Evolutionary conservation across 1,284 basidiomycete genomes (phyloP).

Genomic region (Blastosporella zonata): DNA sequence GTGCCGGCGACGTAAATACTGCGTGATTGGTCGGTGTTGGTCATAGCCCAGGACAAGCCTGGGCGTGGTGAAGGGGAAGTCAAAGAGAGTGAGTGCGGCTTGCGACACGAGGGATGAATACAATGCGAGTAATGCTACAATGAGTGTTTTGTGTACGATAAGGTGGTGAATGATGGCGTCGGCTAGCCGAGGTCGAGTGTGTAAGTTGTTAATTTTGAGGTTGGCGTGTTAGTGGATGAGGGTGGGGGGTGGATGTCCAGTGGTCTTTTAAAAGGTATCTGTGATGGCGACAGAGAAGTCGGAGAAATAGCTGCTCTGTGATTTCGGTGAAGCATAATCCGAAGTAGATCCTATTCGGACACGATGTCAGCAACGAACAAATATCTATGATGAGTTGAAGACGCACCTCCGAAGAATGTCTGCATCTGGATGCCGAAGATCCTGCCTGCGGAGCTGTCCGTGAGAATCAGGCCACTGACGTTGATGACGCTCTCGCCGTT

Average conservation of each 20-base stretch:
- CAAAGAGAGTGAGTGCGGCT: not conserved
- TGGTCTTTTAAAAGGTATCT: constrained; percentile 36
- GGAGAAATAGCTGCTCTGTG: constrained; percentile 58
- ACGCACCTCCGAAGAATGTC: constrained; percentile 64
- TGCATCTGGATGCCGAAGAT: constrained; percentile 64
- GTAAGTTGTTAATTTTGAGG: not conserved
- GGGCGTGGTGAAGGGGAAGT: not conserved
- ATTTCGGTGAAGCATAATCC: constrained; percentile 52
- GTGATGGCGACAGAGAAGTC: constrained; percentile 64
- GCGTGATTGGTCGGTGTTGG: constrained; percentile 16
- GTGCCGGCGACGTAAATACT: constrained; percentile 20
- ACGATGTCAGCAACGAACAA: constrained; percentile 4
- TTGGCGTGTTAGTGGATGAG: not conserved
- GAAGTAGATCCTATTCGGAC: constrained; percentile 35
- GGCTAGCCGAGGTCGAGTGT: constrained; percentile 7
- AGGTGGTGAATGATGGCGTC: constrained; percentile 13
- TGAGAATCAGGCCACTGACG: constrained; percentile 47
- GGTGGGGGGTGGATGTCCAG: not conserved
- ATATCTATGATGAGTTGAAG: not conserved
- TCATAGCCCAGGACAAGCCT: constrained; percentile 7
- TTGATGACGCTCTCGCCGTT: constrained; percentile 58
- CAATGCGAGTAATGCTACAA: constrained; percentile 17
- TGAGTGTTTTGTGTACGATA: constrained; percentile 14
- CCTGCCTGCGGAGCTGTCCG: constrained; percentile 40
- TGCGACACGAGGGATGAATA: not conserved